Conservation (phyloP, 148 eudicot genomes). For the Persicaria tinctoria region DNA sequence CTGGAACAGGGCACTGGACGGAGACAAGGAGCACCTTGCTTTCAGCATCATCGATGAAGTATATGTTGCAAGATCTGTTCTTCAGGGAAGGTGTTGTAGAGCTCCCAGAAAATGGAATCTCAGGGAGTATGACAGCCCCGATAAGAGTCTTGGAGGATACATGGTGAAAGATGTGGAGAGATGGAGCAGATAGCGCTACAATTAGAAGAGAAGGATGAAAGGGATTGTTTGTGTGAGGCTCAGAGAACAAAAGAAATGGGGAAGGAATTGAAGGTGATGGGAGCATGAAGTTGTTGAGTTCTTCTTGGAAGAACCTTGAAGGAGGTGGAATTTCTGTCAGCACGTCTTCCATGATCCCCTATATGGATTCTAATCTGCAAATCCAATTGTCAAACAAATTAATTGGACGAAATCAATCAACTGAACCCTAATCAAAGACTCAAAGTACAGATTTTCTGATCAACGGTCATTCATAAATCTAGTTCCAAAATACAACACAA, state of each 20-base stretch:
- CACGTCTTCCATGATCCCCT: conserved; percentile 68
- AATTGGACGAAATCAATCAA: neutral
- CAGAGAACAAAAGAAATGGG: conserved; percentile 57
- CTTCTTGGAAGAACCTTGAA: conserved; percentile 83
- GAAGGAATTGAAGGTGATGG: conserved; percentile 59
- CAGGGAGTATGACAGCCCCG: conserved; percentile 32
- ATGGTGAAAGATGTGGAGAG: conserved; percentile 41
- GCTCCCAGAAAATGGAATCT: conserved; percentile 62
- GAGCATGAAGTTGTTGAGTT: conserved; percentile 78
- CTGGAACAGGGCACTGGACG: conserved; percentile 49
- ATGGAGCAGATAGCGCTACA: conserved; percentile 67
- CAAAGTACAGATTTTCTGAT: neutral
- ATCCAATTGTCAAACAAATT: neutral
- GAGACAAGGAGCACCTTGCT: conserved; percentile 37
- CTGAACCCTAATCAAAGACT: neutral
- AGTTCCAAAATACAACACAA: neutral
- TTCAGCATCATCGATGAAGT: conserved; percentile 36
- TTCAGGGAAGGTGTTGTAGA: conserved; percentile 39
- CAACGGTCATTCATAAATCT: neutral
- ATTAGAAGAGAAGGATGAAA: conserved; percentile 66
- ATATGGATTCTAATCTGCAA: neutral
- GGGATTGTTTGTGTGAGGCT: conserved; percentile 20
- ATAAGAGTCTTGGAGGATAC: conserved; percentile 12
- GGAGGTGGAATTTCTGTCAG: conserved; percentile 92
- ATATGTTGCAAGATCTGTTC: conserved; percentile 44